Evolutionary conservation across 2,329 filamentous ascomycete species (phyloP).

Genomic region (Stemphylium lycopersici): DNA sequence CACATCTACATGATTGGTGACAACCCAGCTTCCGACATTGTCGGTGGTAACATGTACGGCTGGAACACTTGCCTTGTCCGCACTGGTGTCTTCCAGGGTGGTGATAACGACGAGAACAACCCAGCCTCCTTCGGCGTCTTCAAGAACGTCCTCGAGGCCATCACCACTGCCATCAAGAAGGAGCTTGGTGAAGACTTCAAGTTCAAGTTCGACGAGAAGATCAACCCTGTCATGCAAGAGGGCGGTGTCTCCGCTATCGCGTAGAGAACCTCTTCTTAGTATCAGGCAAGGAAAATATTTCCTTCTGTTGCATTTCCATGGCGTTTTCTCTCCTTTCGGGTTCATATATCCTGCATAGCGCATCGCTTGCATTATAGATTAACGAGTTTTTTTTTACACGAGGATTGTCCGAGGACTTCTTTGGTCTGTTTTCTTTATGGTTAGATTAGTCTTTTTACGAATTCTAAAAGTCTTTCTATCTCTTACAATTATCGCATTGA

Average conservation of each 20-base stretch:
- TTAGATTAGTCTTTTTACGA: neutral
- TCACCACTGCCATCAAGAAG: conserved; percentile 70
- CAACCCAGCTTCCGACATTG: conserved; percentile 75
- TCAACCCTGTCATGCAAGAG: conserved; percentile 69
- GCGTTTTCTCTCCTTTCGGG: conserved; percentile 5
- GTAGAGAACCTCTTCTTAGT: conserved; percentile 38
- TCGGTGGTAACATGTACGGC: conserved; percentile 79
- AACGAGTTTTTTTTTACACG: conserved; percentile 3
- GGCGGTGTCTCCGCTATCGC: conserved; percentile 62
- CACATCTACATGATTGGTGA: conserved; percentile 81
- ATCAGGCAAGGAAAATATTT: neutral
- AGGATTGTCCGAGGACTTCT: conserved; percentile 3
- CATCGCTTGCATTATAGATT: conserved; percentile 9
- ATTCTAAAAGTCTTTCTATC: conserved; percentile 47
- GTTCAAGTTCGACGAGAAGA: conserved; percentile 72
- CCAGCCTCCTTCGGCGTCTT: conserved; percentile 80
- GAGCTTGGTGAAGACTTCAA: conserved; percentile 76
- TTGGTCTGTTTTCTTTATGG: neutral
- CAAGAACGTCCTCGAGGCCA: conserved; percentile 72
- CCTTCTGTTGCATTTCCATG: conserved; percentile 12
- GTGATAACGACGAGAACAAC: conserved; percentile 76
- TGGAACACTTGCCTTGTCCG: conserved; percentile 82
- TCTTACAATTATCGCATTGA: neutral
- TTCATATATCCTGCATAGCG: conserved; percentile 16
- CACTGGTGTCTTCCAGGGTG: conserved; percentile 79